phyloP scores from a whole-genome alignment of 2,329 filamentous ascomycete genomes.

The Aspergillus sergii region DNA sequence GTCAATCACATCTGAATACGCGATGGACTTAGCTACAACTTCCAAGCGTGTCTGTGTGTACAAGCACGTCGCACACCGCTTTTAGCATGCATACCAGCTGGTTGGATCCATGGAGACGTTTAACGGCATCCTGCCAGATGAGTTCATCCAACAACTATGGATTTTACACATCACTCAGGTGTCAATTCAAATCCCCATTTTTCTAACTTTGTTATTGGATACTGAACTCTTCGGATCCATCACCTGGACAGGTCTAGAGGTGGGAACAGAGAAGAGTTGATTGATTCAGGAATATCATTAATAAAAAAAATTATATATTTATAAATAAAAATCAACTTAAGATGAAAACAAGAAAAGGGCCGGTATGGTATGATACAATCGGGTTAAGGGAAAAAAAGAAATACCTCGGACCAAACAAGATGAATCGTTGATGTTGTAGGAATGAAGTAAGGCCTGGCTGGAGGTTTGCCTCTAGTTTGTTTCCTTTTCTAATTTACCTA shows the following conservation, averaged over 20 bases:
- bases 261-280: background rate
- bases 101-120: constrained; percentile 2
- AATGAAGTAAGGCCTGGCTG: background rate
- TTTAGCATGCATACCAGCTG: constrained; percentile 17
- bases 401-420: background rate
- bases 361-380: constrained; percentile 5
- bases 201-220: constrained; percentile 4
- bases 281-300: background rate
- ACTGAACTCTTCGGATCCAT: constrained; percentile 15
- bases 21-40: background rate
- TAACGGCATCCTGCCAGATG: constrained; percentile 6
- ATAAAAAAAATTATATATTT: background rate
- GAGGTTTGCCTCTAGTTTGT: background rate
- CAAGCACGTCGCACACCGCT: constrained; percentile 18
- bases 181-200: background rate
- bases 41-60: background rate
- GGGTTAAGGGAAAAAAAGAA: background rate
- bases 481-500: background rate
- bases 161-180: constrained; percentile 6
- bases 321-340: background rate
- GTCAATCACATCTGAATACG: background rate
- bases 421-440: background rate
- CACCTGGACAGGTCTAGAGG: constrained; percentile 27
- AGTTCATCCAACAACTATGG: background rate
- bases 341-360: background rate